phyloP scores from a whole-genome alignment of 371 early-diverging fungal genomes.

The Mortierella sp. region DNA sequence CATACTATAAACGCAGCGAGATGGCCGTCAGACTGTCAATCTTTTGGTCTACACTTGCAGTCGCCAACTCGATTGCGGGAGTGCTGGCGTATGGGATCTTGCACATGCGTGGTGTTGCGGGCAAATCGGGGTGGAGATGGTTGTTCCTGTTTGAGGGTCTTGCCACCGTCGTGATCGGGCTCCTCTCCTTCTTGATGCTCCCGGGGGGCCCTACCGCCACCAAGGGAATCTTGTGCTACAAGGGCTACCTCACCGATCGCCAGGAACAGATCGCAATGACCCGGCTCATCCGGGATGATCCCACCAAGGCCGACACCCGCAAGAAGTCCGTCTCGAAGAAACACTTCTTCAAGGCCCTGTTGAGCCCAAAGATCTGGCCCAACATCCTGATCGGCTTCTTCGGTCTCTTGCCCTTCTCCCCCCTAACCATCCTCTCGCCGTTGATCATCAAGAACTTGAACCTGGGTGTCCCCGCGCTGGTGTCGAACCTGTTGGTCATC shows the following conservation, averaged over 20 bases:
- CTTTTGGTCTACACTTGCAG: constrained; percentile 63
- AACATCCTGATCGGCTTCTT: constrained; percentile 59
- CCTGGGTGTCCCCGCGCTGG: constrained; percentile 61
- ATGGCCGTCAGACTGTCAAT: constrained; percentile 61
- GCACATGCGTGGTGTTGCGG: constrained; percentile 60
- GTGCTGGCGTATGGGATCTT: constrained; percentile 60
- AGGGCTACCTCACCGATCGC: constrained; percentile 60
- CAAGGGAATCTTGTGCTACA: constrained; percentile 57
- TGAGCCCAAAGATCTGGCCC: constrained; percentile 61
- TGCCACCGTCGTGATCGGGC: constrained; percentile 49
- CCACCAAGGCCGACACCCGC: constrained; percentile 61
- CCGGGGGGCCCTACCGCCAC: constrained; percentile 61
- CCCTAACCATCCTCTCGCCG: constrained; percentile 63
- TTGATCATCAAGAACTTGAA: constrained; percentile 61
- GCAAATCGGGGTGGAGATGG: constrained; percentile 63
- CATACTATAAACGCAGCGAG: constrained; percentile 62
- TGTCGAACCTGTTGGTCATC: constrained; percentile 65
- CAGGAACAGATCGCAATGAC: constrained; percentile 66
- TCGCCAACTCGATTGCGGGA: constrained; percentile 64
- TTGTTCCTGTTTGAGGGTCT: constrained; percentile 60
- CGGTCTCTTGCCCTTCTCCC: constrained; percentile 60
- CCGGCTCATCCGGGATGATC: constrained; percentile 66
- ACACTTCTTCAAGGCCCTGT: constrained; percentile 59
- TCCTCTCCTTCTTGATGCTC: constrained; percentile 61
- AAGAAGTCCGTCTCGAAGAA: constrained; percentile 58